These are phyloP conservation scores for Lasiosphaeria ovina DNA, from an alignment of 495 filamentous ascomycete species.

Conservation along the genomic window DNA sequence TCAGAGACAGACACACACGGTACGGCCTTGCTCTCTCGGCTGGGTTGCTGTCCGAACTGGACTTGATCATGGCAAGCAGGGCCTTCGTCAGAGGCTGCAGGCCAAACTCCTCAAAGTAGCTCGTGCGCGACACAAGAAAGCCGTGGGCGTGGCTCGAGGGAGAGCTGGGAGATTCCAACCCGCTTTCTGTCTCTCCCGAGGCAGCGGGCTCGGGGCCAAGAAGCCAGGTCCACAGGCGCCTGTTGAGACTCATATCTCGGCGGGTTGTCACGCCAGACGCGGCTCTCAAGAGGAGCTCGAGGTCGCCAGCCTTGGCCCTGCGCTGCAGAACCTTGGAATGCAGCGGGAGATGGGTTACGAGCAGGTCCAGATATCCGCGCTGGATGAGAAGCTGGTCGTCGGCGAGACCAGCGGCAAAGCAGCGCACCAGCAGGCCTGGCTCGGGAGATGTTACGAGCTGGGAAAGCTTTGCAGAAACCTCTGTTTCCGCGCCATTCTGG, in stretches of 20 bases:
- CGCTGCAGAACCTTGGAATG: slow-evolving; percentile 78
- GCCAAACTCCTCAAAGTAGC: slow-evolving; percentile 81
- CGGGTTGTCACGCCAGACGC: slow-evolving; percentile 81
- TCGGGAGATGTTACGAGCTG: slow-evolving; percentile 86
- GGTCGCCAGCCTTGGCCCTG: slow-evolving; percentile 65
- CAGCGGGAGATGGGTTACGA: slow-evolving; percentile 90
- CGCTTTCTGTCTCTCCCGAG: slow-evolving; percentile 44
- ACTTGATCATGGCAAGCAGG: slow-evolving; percentile 73
- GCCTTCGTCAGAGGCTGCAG: slow-evolving; percentile 68
- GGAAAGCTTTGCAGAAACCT: slow-evolving; percentile 51
- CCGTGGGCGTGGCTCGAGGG: slow-evolving; percentile 44
- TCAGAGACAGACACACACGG: slow-evolving; percentile 86
- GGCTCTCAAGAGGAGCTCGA: slow-evolving; percentile 76
- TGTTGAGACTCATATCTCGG: slow-evolving; percentile 94
- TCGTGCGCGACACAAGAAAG: slow-evolving; percentile 48
- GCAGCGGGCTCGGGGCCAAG: slow-evolving; percentile 71
- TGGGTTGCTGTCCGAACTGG: slow-evolving; percentile 47
- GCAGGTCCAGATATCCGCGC: slow-evolving; percentile 85
- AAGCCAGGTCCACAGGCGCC: slow-evolving; percentile 94
- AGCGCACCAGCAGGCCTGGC: slow-evolving; percentile 83
- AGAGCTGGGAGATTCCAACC: slow-evolving; percentile 49
- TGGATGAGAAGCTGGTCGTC: slow-evolving; percentile 92
- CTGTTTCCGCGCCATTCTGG: slow-evolving; percentile 25
- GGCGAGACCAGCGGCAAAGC: slow-evolving; percentile 83
- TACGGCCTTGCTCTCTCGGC: slow-evolving; percentile 81